Percentiles rank a stretch among this genome's conserved stretches.
Conservation (phyloP, 257 asterid species). For the Capsicum rhomboideum region DNA sequence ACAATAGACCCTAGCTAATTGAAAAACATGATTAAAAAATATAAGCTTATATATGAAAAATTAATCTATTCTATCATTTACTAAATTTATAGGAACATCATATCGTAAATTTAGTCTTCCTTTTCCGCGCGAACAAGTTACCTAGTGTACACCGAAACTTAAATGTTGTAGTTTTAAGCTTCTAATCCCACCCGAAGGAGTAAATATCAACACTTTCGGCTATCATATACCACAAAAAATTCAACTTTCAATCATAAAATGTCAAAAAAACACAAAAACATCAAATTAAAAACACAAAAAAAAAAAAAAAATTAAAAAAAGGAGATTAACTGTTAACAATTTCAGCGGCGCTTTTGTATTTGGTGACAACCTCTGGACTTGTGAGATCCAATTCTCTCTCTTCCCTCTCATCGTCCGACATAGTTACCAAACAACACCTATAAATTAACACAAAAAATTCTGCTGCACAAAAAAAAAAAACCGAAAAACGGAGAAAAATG, state of each 20-base stretch:
- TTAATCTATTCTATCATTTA: too few relatives aligned
- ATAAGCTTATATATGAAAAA: too few relatives aligned
- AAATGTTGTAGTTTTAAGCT: background rate
- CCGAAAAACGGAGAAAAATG: background rate
- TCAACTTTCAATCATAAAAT: background rate
- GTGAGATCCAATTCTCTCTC: slow-evolving; percentile 93
- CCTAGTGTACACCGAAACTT: background rate
- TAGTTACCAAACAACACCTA: slow-evolving; percentile 13
- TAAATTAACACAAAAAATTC: background rate
- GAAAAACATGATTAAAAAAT: too few relatives aligned
- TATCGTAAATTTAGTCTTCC: too few relatives aligned
- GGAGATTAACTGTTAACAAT: slow-evolving; percentile 59
- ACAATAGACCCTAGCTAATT: background rate
- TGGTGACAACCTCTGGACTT: slow-evolving; percentile 83
- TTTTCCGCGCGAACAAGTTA: too few relatives aligned
- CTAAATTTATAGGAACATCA: too few relatives aligned
- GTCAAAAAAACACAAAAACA: background rate
- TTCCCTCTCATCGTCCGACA: slow-evolving; percentile 94
- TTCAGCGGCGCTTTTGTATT: slow-evolving; percentile 89
- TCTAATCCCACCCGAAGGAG: too few relatives aligned
- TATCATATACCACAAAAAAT: background rate
- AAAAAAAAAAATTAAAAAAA: background rate
- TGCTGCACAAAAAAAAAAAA: background rate
- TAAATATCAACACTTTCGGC: background rate
- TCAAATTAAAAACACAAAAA: background rate